Evolutionary conservation across 2,329 filamentous ascomycete species (phyloP), one percentile per base, ranked within the genome.

Genomic region (Xylariaceae sp.): DNA sequence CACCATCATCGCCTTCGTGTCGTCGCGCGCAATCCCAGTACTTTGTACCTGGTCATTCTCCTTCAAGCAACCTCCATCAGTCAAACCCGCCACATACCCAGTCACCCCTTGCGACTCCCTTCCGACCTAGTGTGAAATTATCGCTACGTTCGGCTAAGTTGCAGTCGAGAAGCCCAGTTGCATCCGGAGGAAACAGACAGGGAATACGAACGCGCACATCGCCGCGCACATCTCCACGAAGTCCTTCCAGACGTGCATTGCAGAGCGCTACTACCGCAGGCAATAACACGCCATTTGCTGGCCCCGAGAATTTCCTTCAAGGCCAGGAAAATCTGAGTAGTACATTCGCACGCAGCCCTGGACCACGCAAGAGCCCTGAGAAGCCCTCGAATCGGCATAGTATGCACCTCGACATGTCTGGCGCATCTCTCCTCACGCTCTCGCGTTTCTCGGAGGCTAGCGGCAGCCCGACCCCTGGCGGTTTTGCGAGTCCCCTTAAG

Each of bases 401-500:
- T 53, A 69, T 80, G 57, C 76, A 80, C 55, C 66, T 81, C 25
- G 80, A 83, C 58, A 67, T 76, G 35, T 72, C 76, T 3, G 76
- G 74, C 23, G 71, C 77, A 20, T 72, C 76, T 3, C 73, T 77
- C 51, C 68, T 72, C 49, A 66, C 70, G 12, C 66, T 77, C 23
- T 66, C 77, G 35, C 76, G 76, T 52, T 64, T 78, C n/a, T 61
- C 73, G 14, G 77, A 81, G 41, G 64, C 64, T 16, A 70, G 67
- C 38, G 62, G 54, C 25, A 70, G 74, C 54, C 56, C 70, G 40
- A 67, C 73, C 37, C 68, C 73, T 39, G 72, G 79, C 16, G 72
- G 78, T 17, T 81, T 82, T 49, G 83, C 85, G 5, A 95, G 92
- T 63, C 91, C 92, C 5, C 71, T 97, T 56, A 96, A 97, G 76